Evolutionary conservation across 176 grass and related monocot species (phyloP).

Genomic region (Thinopyrum elongatum): DNA sequence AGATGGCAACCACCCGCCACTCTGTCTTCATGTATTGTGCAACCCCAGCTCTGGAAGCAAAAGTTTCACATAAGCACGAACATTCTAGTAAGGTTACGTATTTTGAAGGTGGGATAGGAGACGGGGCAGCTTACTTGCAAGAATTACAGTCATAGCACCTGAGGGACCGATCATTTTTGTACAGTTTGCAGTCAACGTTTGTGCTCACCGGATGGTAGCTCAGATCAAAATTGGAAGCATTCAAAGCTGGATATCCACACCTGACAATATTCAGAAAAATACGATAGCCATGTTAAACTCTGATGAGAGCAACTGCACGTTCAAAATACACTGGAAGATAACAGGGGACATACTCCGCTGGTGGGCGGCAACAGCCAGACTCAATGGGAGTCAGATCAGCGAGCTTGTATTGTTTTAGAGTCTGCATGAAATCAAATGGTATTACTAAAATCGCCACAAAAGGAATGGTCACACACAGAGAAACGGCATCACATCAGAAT

Average conservation of each 20-base stretch:
- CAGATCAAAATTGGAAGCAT: conserved; percentile 85
- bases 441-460: background rate
- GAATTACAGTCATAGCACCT: conserved; percentile 95
- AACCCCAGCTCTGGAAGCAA: conserved; percentile 75
- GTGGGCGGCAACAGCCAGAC: conserved; percentile 86
- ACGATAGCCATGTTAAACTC: background rate
- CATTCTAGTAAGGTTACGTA: background rate
- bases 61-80: background rate
- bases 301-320: background rate
- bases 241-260: conserved; percentile 78
- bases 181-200: conserved; percentile 86
- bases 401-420: conserved; percentile 68
- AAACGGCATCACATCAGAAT: background rate
- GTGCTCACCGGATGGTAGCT: conserved; percentile 74
- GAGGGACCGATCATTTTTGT: conserved; percentile 58
- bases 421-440: conserved; percentile 46
- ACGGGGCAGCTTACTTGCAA: conserved; percentile 63
- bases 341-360: conserved; percentile 66
- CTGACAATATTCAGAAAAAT: conserved; percentile 43
- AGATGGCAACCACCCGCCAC: conserved; percentile 89
- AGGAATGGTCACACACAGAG: background rate
- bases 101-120: background rate
- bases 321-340: background rate
- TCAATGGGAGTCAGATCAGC: conserved; percentile 91
- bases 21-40: conserved; percentile 94